Evolutionary conservation across 2,329 filamentous ascomycete genomes (phyloP).

Genomic region (Alternaria sp.): DNA sequence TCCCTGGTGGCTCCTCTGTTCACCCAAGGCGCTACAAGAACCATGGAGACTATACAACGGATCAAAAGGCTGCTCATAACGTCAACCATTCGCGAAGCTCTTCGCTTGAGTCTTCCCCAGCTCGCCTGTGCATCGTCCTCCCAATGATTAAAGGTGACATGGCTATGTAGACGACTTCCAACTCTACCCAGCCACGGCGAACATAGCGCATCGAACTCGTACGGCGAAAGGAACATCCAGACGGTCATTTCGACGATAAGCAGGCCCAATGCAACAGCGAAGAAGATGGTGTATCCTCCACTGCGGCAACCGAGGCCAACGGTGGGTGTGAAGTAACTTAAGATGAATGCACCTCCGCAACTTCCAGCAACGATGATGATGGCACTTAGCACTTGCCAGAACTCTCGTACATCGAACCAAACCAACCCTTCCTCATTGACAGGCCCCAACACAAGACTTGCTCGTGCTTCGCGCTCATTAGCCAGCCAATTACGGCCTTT

Average conservation of each 20-base stretch:
- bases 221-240: conserved; percentile 42
- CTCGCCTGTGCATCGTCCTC: conserved; percentile 13
- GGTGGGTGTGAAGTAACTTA: conserved; percentile 57
- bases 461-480: conserved; percentile 43
- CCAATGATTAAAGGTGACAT: conserved; percentile 15
- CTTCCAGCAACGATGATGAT: conserved; percentile 49
- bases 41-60: conserved; percentile 6
- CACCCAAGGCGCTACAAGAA: conserved; percentile 13
- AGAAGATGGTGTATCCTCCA: conserved; percentile 57
- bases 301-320: conserved; percentile 55
- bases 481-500: conserved; percentile 53
- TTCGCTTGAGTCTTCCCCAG: conserved; percentile 21
- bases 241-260: conserved; percentile 51
- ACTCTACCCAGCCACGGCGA: conserved; percentile 18
- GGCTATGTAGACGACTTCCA: conserved; percentile 26
- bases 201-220: conserved; percentile 18
- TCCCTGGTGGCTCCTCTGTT: conserved; percentile 9
- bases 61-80: conserved; percentile 15
- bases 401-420: conserved; percentile 55
- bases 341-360: conserved; percentile 51
- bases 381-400: conserved; percentile 53
- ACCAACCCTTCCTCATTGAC: conserved; percentile 48
- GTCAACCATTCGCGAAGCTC: conserved; percentile 11
- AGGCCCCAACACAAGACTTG: conserved; percentile 47
- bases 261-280: conserved; percentile 40